Base-by-base conservation (phyloP, 179 eudicot species). In the Spergularia azorica region DNA sequence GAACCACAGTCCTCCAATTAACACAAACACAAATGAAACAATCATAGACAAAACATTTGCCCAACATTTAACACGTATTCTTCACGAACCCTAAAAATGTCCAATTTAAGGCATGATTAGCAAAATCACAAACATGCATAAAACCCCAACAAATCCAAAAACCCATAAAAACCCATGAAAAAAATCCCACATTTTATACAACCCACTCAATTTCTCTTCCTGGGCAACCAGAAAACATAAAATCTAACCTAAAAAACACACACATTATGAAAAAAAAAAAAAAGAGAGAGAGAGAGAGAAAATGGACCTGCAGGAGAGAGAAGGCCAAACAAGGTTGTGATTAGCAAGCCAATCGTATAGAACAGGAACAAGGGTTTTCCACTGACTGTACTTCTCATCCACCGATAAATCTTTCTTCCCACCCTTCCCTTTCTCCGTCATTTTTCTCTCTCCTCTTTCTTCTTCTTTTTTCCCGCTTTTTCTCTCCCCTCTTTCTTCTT, bases 311-410 rank as follows among this genome's bases (percentile, higher is more conserved):
- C 98, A 92, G 60, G 98, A 94, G 18, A 92, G 97, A 59, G 97
- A 92, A 55, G 97, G 98, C 98, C 97, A 92, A 62, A 94, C 86
- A 74, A 94, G 98, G 80, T 93, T 94, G 84, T 94, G 97, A 66
- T 92, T 94, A 57, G 96, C 92, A 4, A 94, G 84, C 98, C 97
- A 94, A 79, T 94, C 98, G 75, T 94, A 94, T 63, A 94, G 92
- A 38, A 92, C 84, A 0, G 98, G 98, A 26, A 94, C 93, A 9
- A 92, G 87, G 4, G 94, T 88, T 80, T 94, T 94, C 98, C 98
- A 94, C 51, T 94, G 96, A 0, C 80, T 78, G 77, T 94, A 94
- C 38, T 91, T 84, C 52, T 92, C 94, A 64, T 92, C 94, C 63
- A 88, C 97, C 38, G 89, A 41, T 9, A 86, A 59, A 74, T 60